Percentiles rank a stretch among this genome's conserved stretches.
These are phyloP conservation scores for Neurospora sp. DNA, from an alignment of 495 filamentous ascomycete species.

Conservation along the genomic window DNA sequence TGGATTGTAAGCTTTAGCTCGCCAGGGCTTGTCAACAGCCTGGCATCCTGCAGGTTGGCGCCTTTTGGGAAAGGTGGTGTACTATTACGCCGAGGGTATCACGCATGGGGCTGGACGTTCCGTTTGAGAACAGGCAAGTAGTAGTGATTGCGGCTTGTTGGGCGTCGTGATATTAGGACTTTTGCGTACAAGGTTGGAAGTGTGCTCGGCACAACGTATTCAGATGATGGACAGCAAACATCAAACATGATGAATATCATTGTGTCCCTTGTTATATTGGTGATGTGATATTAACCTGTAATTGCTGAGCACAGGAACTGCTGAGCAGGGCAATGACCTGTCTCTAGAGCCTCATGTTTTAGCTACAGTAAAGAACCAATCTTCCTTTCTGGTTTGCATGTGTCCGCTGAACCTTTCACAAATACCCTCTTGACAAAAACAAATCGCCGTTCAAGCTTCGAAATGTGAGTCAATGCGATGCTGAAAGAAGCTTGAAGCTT, in stretches of 20 bases:
- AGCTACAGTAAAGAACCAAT: not conserved
- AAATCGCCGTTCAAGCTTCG: not conserved
- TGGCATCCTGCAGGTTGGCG: not conserved
- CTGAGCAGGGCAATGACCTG: not conserved
- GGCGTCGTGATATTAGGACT: not conserved
- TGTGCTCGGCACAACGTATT: not conserved
- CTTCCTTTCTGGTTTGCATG: not conserved
- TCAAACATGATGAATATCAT: not conserved
- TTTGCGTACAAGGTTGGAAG: not conserved
- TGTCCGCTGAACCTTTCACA: too few relatives aligned
- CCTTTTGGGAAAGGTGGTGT: not conserved
- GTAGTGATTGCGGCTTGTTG: not conserved
- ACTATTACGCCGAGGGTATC: not conserved
- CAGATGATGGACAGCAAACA: not conserved
- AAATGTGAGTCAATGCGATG: too few relatives aligned
- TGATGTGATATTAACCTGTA: not conserved
- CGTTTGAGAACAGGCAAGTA: not conserved
- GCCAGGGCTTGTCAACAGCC: not conserved
- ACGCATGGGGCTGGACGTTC: not conserved
- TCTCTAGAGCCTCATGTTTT: not conserved
- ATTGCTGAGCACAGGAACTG: not conserved
- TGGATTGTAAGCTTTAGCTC: not conserved
- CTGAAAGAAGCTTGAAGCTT: not conserved
- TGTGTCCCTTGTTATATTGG: not conserved
- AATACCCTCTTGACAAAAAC: too few relatives aligned